Evolutionary conservation across 2,329 filamentous ascomycete genomes (phyloP), one percentile per base, ranked within the genome.

Genomic region (Fusarium metavorans): DNA sequence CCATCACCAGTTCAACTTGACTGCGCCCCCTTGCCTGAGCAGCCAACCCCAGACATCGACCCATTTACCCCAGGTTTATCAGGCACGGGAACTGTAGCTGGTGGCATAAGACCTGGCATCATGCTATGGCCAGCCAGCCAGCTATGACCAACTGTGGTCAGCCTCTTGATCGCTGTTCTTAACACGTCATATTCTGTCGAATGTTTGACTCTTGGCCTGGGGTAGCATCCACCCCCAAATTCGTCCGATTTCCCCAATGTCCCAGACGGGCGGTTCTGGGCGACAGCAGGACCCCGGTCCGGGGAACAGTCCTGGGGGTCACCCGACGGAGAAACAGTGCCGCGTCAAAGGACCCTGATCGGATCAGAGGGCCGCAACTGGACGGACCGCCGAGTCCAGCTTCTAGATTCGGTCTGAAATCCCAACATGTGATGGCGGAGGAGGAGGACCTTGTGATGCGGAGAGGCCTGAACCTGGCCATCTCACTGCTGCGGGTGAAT

Each of bases 281-380:
- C n/a, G 43, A 48, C 37, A 57, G 25, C 52, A 56, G 43, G 23
- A 48, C 58, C 72, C 72, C 43, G 66, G 66, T 62, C 58, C 54
- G 72, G 72, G 72, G 72, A 70, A 70, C 58, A 61, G 45, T 25
- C 48, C 48, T 54, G 18, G 37, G 54, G 30, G 56, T 68, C 71
- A 76, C 72, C 76, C 74, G 72, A 76, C 71, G 75, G 75, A 74
- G 62, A 72, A 74, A 74, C 66, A 70, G 45, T 30, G 61, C 74
- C 74, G 72, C 63, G 27, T 30, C 48, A 68, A 50, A 62, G 66
- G 67, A 41, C 60, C 60, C 65, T 72, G 62, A 64, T 62, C 74
- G 76, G 76, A 74, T 76, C 66, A 59, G 65, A 77, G 76, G 76
- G 58, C 74, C 76, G 72, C 56, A 65, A 66, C 45, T 45, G 58